A percentile compares a stretch with the other conserved stretches of the same genome.
Evolutionary conservation across 2,329 filamentous ascomycete genomes (phyloP).

Genomic region (Eutypa lata): DNA sequence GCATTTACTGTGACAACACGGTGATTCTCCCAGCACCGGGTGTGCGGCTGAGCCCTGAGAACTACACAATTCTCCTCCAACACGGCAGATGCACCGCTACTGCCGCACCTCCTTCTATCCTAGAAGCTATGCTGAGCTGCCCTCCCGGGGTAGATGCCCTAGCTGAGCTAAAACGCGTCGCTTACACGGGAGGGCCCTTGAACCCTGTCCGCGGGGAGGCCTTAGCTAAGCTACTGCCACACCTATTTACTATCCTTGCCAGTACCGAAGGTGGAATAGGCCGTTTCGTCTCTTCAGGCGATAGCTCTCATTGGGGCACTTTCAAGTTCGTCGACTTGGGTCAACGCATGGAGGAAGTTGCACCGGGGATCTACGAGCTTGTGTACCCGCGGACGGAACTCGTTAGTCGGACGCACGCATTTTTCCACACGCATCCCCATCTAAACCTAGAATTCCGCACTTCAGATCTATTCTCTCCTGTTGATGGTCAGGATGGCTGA

Average conservation of each 20-base stretch:
- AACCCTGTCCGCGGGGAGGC: slow-evolving; percentile 13
- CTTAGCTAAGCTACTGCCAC: slow-evolving; percentile 9
- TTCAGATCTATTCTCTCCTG: slow-evolving; percentile 40
- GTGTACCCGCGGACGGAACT: slow-evolving; percentile 23
- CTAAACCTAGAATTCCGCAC: slow-evolving; percentile 36
- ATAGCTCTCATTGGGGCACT: slow-evolving; percentile 19
- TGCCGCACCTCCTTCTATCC: slow-evolving; percentile 10
- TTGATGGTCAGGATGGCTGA: slow-evolving; percentile 36
- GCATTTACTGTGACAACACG: slow-evolving; percentile 5
- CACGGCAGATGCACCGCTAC: slow-evolving; percentile 5
- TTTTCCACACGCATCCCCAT: slow-evolving; percentile 29
- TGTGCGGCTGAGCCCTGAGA: slow-evolving; percentile 9
- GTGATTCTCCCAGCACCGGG: slow-evolving; percentile 10
- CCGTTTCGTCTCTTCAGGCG: slow-evolving; percentile 6
- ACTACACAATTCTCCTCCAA: slow-evolving; percentile 9
- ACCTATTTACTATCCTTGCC: slow-evolving; percentile 12
- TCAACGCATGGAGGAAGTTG: slow-evolving; percentile 28
- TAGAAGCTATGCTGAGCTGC: slow-evolving; percentile 13
- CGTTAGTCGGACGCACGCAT: slow-evolving; percentile 16
- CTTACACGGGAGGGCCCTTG: slow-evolving; percentile 13
- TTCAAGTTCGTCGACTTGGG: slow-evolving; percentile 26
- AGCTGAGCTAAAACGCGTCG: slow-evolving; percentile 6
- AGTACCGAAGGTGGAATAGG: slow-evolving; percentile 14
- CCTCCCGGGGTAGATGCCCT: slow-evolving; percentile 11
- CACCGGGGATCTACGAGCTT: slow-evolving; percentile 27